phyloP scores from a whole-genome alignment of 768 basidiomycete species.

The Boletus coccyginus region DNA sequence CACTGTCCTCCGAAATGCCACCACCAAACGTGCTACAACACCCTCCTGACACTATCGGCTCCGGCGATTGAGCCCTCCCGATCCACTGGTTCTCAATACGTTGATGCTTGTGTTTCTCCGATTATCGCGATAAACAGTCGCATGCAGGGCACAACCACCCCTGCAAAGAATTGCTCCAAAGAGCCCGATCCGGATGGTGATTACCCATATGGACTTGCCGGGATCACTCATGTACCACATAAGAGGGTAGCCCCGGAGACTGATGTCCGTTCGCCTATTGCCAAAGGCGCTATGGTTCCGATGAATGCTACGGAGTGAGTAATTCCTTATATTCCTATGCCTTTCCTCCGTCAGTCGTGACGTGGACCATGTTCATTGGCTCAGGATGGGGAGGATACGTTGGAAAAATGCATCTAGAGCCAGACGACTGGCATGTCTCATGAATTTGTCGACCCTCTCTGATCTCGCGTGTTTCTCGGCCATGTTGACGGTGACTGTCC shows the following conservation, averaged over 20 bases:
- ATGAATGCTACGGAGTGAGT: slow-evolving; percentile 22
- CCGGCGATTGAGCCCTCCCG: background rate
- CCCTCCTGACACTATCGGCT: background rate
- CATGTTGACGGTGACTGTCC: slow-evolving; percentile 11
- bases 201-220: background rate
- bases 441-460: slow-evolving; percentile 5
- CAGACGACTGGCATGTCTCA: slow-evolving; percentile 4
- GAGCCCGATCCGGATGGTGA: background rate
- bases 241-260: slow-evolving; percentile 8
- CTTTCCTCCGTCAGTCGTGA: slow-evolving; percentile 5
- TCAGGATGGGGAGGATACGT: slow-evolving; percentile 10
- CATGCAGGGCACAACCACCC: background rate
- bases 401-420: slow-evolving; percentile 11
- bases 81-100: slow-evolving; percentile 15
- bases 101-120: slow-evolving; percentile 29
- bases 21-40: slow-evolving; percentile 14
- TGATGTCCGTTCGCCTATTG: slow-evolving; percentile 31
- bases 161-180: background rate
- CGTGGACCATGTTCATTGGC: slow-evolving; percentile 7
- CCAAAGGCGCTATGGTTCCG: slow-evolving; percentile 23
- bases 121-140: slow-evolving; percentile 10
- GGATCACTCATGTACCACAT: slow-evolving; percentile 16
- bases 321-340: background rate
- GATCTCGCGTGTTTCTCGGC: slow-evolving; percentile 17
- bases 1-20: slow-evolving; percentile 19